Base-by-base conservation (phyloP, 768 basidiomycete genomes). In the Hydnomerulius pinastri region DNA sequence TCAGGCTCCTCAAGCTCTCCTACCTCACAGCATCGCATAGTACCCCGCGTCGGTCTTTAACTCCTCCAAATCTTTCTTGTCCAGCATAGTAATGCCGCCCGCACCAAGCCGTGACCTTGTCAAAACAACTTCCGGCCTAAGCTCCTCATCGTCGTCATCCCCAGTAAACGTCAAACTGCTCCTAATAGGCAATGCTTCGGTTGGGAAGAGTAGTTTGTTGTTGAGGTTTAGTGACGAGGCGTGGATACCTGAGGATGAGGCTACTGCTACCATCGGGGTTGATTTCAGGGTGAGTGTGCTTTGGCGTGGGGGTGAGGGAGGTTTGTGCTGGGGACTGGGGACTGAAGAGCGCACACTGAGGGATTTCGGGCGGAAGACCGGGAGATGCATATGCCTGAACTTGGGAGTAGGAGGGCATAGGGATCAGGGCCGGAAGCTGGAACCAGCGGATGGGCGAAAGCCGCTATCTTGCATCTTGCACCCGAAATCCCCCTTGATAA, bases 171-270 rank as follows among this genome's bases (percentile, higher is more conserved):
- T 87, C 66, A 93, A 93, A 70, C 77, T 93, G 2, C 79, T 93
- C 8, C 76, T 93, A 27, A 92, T 92, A 43, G 90, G 90, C 29
- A 92, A 92, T 63, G 87, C 89, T 9, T 90, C 88, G 4, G 96
- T 98, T 13, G 96, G 96, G 59, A 91, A 94, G 77, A 92, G 89
- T 55, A 93, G 91, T 59, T 75, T 98, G 12, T 69, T 98, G 4
- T 74, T 98, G 8, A 81, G 96, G n/a, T 98, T 98, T 75, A 94
- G 94, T 2, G 95, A 98, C 65, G 90, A 96, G 71, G 90, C 92
- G 60, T 98, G 94, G 87, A 73, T 98, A 17, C 86, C 90, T 6
- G 89, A 92, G 66, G 93, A 95, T 63, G 92, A 94, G 70, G 83
- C 85, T 40, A 90, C 83, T 55, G 87, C 90, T 24, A 92, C 89